Evolutionary conservation across 2,329 filamentous ascomycete genomes (phyloP).

Genomic region (Fusarium sp.): DNA sequence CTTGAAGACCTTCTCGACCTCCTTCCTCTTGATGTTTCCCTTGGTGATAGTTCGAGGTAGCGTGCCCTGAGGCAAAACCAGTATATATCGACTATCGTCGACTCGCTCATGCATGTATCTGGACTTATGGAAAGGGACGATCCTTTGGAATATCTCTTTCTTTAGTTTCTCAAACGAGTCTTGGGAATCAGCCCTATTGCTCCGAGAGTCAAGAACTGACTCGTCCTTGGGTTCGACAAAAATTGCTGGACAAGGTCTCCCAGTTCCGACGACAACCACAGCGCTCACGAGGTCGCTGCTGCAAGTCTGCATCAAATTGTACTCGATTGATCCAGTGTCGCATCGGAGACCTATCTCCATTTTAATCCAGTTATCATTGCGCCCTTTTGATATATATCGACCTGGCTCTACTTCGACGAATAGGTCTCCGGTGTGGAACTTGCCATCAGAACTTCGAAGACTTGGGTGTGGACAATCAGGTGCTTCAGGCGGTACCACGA

Average conservation of each 20-base stretch:
- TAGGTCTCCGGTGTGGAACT: conserved; percentile 47
- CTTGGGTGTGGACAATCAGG: conserved; percentile 30
- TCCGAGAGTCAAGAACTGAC: neutral
- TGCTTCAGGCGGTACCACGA: conserved; percentile 25
- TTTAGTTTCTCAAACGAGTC: neutral
- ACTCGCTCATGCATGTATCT: conserved; percentile 45
- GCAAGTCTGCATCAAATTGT: conserved; percentile 37
- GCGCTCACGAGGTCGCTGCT: conserved; percentile 34
- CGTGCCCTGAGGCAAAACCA: conserved; percentile 29
- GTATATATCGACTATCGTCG: conserved; percentile 29
- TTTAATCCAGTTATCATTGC: conserved; percentile 49
- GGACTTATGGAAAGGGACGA: conserved; percentile 39
- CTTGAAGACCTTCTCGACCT: conserved; percentile 26
- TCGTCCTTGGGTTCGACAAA: conserved; percentile 34
- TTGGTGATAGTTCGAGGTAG: conserved; percentile 40
- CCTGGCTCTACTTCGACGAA: conserved; percentile 43
- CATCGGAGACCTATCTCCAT: conserved; percentile 43
- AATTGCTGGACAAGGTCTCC: conserved; percentile 38
- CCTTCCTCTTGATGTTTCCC: conserved; percentile 35
- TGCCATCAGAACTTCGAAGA: conserved; percentile 35
- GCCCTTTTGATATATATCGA: conserved; percentile 32
- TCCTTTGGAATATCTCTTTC: conserved; percentile 32
- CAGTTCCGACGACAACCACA: conserved; percentile 36
- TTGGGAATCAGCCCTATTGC: no score
- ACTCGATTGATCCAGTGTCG: conserved; percentile 43